These are phyloP conservation scores for Gyromitra esculenta DNA, from an alignment of 2,329 filamentous ascomycete species.

Conservation along the genomic window DNA sequence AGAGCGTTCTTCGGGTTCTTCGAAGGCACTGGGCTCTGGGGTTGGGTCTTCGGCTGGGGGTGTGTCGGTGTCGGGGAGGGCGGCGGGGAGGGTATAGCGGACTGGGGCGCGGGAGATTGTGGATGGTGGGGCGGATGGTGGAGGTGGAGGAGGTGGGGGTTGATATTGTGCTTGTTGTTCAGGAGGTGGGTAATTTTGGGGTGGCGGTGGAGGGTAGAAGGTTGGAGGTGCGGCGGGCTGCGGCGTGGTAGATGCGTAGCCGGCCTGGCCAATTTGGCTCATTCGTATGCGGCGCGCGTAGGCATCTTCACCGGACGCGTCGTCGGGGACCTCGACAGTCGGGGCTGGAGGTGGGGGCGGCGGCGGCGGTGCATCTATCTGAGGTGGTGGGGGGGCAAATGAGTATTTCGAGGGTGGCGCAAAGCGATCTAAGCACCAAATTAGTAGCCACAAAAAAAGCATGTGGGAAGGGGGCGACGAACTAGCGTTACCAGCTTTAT, in stretches of 20 bases:
- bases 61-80: slow-evolving; percentile 61
- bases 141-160: slow-evolving; percentile 58
- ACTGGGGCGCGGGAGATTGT: slow-evolving; percentile 82
- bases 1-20: slow-evolving; percentile 63
- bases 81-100: slow-evolving; percentile 71
- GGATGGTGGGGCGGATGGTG: slow-evolving; percentile 53
- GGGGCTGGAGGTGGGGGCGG: slow-evolving; percentile 63
- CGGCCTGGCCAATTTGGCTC: slow-evolving; percentile 62
- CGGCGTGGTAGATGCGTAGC: slow-evolving; percentile 57
- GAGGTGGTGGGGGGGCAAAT: slow-evolving; percentile 68
- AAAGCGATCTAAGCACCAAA: slow-evolving; percentile 60
- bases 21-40: slow-evolving; percentile 11
- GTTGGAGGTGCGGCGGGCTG: slow-evolving; percentile 57
- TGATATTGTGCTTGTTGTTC: slow-evolving; percentile 31
- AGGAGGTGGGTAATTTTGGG: slow-evolving; percentile 57
- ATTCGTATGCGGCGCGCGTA: slow-evolving; percentile 72
- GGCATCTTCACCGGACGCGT: slow-evolving; percentile 74
- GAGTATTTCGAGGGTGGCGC: slow-evolving; percentile 64
- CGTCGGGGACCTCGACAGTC: slow-evolving; percentile 65
- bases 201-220: slow-evolving; percentile 57
- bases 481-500: slow-evolving; percentile 56
- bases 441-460: slow-evolving; percentile 9
- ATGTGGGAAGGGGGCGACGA: slow-evolving; percentile 34
- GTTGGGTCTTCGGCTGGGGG: slow-evolving; percentile 47
- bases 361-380: slow-evolving; percentile 62